Evolutionary conservation across 306 rosid genomes (phyloP).

Genomic region (Prunus mume): DNA sequence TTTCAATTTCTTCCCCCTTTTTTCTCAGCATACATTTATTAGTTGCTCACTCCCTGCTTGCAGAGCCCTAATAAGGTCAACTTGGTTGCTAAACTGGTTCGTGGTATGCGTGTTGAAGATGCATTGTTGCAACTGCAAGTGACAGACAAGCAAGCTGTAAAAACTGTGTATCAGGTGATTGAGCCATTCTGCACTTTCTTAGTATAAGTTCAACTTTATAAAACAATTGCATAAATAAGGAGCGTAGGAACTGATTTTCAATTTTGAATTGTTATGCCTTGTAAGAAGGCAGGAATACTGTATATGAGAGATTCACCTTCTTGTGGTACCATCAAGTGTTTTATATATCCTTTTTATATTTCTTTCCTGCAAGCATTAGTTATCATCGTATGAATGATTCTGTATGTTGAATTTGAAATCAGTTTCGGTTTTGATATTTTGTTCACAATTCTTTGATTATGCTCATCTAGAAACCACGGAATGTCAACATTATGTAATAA

Average conservation of each 20-base stretch:
- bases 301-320: background rate
- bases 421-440: background rate
- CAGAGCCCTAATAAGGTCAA: conserved; percentile 90
- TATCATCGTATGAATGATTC: background rate
- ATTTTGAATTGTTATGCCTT: background rate
- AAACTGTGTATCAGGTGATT: conserved; percentile 80
- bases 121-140: conserved; percentile 83
- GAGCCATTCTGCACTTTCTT: conserved; percentile 3
- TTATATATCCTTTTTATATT: background rate
- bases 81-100: conserved; percentile 87
- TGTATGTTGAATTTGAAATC: background rate
- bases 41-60: background rate
- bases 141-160: conserved; percentile 82
- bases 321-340: background rate
- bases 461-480: background rate
- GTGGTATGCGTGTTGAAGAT: conserved; percentile 98
- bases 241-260: background rate
- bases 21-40: background rate
- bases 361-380: background rate
- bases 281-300: background rate
- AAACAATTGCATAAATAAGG: background rate
- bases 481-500: background rate
- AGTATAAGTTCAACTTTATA: background rate
- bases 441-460: background rate
- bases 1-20: background rate